These are phyloP conservation scores for Phytophthora constricta DNA, from an alignment of 352 stramenopile species.

Conservation along the genomic window DNA sequence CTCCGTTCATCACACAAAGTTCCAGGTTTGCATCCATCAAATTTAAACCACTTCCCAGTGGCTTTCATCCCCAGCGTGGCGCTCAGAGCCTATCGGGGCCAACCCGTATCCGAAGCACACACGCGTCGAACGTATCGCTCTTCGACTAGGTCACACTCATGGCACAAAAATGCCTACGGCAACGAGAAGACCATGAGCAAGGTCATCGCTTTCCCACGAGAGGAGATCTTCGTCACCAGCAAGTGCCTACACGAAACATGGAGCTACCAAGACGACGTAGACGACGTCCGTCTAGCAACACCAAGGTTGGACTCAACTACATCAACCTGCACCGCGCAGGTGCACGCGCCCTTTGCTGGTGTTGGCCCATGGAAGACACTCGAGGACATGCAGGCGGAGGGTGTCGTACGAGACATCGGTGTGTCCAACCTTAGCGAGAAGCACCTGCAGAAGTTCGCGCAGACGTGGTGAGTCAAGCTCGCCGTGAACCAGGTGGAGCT, in stretches of 20 bases:
- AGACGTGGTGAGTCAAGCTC: slow-evolving; percentile 58
- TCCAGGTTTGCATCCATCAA: too few species aligned
- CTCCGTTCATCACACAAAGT: too few species aligned
- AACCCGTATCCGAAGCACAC: too few species aligned
- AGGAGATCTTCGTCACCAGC: slow-evolving; percentile 87
- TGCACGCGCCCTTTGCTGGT: slow-evolving; percentile 63
- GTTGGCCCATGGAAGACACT: slow-evolving; percentile 48
- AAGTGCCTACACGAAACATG: slow-evolving; percentile 69
- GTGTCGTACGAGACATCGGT: slow-evolving; percentile 76
- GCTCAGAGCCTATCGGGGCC: too few species aligned
- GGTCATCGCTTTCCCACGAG: slow-evolving; percentile 68
- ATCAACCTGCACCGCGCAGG: slow-evolving; percentile 83
- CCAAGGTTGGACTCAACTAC: slow-evolving; percentile 72
- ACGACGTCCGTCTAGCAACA: slow-evolving; percentile 57
- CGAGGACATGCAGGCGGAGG: slow-evolving; percentile 46
- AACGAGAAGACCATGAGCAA: slow-evolving; percentile 88
- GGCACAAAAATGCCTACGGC: too few species aligned
- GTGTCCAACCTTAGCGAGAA: slow-evolving; percentile 86
- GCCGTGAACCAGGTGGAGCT: slow-evolving; percentile 87
- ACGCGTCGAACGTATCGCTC: too few species aligned
- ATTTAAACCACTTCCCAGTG: too few species aligned
- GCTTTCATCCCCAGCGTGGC: too few species aligned
- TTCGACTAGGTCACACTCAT: too few species aligned
- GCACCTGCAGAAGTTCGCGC: slow-evolving; percentile 68
- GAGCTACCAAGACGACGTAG: slow-evolving; percentile 76